Percentiles rank a stretch among this genome's conserved stretches.
phyloP scores from a whole-genome alignment of 148 eudicot genomes.

The Fagopyrum homotropicum region DNA sequence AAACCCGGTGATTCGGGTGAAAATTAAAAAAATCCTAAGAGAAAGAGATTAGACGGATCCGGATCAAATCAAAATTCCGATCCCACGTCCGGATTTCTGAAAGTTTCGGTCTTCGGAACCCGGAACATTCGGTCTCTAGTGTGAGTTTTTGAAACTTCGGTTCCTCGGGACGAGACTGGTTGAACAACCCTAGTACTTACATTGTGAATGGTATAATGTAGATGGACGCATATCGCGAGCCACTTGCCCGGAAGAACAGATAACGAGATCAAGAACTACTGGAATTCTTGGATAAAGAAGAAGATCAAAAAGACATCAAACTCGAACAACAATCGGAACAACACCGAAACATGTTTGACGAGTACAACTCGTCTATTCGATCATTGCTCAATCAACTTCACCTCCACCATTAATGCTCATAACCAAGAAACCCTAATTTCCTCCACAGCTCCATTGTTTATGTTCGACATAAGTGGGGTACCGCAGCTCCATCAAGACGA shows the following conservation, averaged over 20 bases:
- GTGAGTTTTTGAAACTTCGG: too few relatives aligned
- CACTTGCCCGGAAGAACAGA: conserved; percentile 91
- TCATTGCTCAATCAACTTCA: conserved; percentile 11
- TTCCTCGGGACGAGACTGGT: too few relatives aligned
- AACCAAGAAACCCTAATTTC: conserved; percentile 22
- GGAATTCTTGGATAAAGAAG: conserved; percentile 97
- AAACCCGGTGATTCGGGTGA: too few relatives aligned
- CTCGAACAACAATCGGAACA: conserved; percentile 11
- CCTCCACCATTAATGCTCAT: neutral
- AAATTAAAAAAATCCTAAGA: too few relatives aligned
- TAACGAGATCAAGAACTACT: conserved; percentile 21
- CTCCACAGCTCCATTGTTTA: conserved; percentile 40
- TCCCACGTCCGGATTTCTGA: too few relatives aligned
- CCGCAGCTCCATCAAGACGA: conserved; percentile 17
- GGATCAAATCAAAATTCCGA: too few relatives aligned
- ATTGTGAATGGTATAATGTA: conserved; percentile 16
- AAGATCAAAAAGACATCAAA: conserved; percentile 47
- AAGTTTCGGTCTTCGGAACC: too few relatives aligned
- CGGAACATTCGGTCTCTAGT: too few relatives aligned
- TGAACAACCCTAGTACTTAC: neutral
- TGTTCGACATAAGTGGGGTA: conserved; percentile 41
- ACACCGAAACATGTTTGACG: neutral
- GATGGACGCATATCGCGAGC: conserved; percentile 95
- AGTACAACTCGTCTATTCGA: neutral
- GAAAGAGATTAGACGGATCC: too few relatives aligned